Percentiles rank a stretch among this genome's conserved stretches.
Evolutionary conservation across 345 rosid genomes (phyloP).

Genomic region (Sisymbrium irio): DNA sequence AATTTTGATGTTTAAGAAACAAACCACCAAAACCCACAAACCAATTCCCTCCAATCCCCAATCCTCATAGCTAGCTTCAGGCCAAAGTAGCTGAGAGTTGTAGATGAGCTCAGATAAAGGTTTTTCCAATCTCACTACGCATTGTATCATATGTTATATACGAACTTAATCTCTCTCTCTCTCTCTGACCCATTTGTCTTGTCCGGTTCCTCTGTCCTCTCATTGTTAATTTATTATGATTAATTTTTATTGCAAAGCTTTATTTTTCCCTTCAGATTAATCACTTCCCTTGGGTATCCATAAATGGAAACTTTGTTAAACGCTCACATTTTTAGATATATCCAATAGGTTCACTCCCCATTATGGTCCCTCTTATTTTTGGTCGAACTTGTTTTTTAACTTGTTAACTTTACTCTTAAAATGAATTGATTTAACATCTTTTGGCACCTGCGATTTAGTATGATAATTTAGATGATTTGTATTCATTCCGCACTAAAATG

Average conservation of each 20-base stretch:
- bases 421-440: conserved; percentile 17
- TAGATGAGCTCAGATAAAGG: conserved; percentile 67
- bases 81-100: conserved; percentile 77
- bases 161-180: conserved; percentile 36
- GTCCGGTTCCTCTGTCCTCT: conserved; percentile 36
- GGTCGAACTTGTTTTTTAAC: too few relatives aligned
- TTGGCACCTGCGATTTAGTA: conserved; percentile 25
- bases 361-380: conserved; percentile 28
- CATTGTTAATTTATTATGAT: conserved; percentile 20
- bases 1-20: conserved; percentile 11
- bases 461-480: conserved; percentile 4
- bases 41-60: conserved; percentile 35
- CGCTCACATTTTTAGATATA: conserved; percentile 16
- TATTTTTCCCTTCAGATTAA: conserved; percentile 26
- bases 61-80: conserved; percentile 45
- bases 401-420: conserved; percentile 23
- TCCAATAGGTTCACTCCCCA: conserved; percentile 16
- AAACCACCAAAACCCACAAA: conserved; percentile 27
- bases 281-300: conserved; percentile 35
- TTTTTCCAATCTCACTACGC: conserved; percentile 62
- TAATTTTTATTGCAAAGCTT: conserved; percentile 17
- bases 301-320: conserved; percentile 38
- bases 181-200: conserved; percentile 32
- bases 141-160: conserved; percentile 39
- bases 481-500: conserved; percentile 2